Conservation (phyloP, 2,329 filamentous ascomycete species). For the Immersiporthe knoxdaviesiana region DNA sequence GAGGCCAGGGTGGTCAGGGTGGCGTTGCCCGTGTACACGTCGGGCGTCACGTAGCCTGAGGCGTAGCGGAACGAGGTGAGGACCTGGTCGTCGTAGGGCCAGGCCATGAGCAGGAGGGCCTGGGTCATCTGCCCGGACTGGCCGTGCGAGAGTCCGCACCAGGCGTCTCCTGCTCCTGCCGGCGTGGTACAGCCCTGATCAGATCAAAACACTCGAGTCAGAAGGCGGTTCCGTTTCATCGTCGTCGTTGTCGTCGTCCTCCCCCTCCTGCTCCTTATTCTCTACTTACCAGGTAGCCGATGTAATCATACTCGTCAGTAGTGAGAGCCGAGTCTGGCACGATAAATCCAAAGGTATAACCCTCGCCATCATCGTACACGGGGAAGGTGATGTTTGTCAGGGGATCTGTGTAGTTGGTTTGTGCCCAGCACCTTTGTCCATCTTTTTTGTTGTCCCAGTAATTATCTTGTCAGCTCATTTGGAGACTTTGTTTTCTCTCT, state of each 20-base stretch:
- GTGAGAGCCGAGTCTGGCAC: constrained; percentile 20
- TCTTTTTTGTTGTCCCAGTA: constrained; percentile 6
- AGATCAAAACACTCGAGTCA: neutral
- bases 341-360: constrained; percentile 24
- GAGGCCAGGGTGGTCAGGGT: constrained; percentile 59
- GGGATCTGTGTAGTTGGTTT: constrained; percentile 21
- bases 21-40: constrained; percentile 61
- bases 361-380: constrained; percentile 16
- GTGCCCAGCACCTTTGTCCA: constrained; percentile 22
- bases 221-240: neutral
- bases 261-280: too few species aligned
- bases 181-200: constrained; percentile 23
- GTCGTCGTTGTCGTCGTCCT: too few species aligned
- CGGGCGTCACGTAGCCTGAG: constrained; percentile 57
- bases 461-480: neutral
- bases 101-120: constrained; percentile 56
- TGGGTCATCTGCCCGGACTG: constrained; percentile 49
- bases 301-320: constrained; percentile 23
- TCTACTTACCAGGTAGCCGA: constrained; percentile 23
- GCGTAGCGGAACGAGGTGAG: constrained; percentile 57
- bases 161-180: constrained; percentile 17
- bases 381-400: constrained; percentile 26
- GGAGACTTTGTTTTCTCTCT: too few species aligned
- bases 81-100: constrained; percentile 51
- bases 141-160: constrained; percentile 23